A percentile compares a stretch with the other conserved stretches of the same genome.
These are phyloP conservation scores for Fusarium marasasianum DNA, from an alignment of 2,329 filamentous ascomycete species.

Conservation along the genomic window DNA sequence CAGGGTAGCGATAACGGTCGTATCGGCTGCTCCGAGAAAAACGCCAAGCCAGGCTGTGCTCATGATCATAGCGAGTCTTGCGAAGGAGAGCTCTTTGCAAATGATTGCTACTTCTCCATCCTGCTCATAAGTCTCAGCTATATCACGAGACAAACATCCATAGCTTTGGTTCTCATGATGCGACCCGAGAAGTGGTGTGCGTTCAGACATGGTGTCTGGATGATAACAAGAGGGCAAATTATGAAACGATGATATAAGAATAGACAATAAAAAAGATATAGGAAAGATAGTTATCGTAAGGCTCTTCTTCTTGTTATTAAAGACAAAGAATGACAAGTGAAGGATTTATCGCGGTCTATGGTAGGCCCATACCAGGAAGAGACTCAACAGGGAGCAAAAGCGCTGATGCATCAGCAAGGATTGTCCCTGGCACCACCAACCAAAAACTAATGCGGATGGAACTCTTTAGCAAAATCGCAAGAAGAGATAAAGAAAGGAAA, in stretches of 20 bases:
- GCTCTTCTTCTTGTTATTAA: accelerated
- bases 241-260: accelerated
- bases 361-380: neutral
- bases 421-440: neutral
- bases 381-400: neutral
- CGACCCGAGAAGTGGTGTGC: neutral
- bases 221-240: neutral
- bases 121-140: accelerated
- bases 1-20: constrained; percentile 81
- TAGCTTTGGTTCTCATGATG: neutral
- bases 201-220: neutral
- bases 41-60: constrained; percentile 2
- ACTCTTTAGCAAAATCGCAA: too few species aligned
- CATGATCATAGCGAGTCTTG: neutral
- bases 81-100: neutral
- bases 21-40: constrained; percentile 69
- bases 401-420: neutral
- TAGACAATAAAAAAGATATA: neutral
- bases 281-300: neutral
- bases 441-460: neutral
- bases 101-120: neutral
- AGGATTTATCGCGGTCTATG: neutral
- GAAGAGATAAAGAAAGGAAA: neutral
- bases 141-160: neutral
- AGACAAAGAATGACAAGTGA: too few species aligned